Evolutionary conservation across 2,329 filamentous ascomycete species (phyloP).

Genomic region (Rutstroemia sp.): DNA sequence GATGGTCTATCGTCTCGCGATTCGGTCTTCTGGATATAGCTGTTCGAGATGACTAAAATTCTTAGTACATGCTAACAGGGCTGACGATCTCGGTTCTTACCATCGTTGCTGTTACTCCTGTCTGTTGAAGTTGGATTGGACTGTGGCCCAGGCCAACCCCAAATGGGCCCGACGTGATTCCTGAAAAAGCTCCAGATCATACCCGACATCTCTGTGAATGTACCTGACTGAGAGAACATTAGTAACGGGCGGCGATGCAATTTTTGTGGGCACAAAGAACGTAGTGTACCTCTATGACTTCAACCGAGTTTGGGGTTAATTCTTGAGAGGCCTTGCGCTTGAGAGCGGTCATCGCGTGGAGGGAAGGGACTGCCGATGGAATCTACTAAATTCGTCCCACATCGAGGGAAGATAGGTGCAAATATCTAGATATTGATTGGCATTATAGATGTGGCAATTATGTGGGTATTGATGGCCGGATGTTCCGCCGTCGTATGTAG

Average conservation of each 20-base stretch:
- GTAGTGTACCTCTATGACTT: constrained; percentile 10
- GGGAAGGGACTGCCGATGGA: not conserved
- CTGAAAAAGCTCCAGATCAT: no score
- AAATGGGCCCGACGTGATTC: no score
- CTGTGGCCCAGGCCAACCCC: no score
- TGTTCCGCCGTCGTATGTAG: not conserved
- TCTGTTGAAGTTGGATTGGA: no score
- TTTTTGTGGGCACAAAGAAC: not conserved
- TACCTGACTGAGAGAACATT: no score
- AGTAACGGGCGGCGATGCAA: no score
- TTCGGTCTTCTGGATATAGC: constrained; percentile 12
- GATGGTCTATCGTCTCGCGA: constrained; percentile 13
- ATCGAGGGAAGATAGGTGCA: not conserved
- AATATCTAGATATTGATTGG: not conserved
- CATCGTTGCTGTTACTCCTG: no score
- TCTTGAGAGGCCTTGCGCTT: constrained; percentile 23
- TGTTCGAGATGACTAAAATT: constrained; percentile 13
- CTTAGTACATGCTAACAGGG: constrained; percentile 1
- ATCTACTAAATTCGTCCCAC: not conserved
- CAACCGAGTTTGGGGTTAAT: constrained; percentile 15
- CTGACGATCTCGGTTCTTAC: no score
- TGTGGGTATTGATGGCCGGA: not conserved
- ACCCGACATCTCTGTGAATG: no score
- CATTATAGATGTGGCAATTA: not conserved
- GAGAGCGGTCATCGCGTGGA: constrained; percentile 8